Conservation (phyloP, 148 eudicot species). For the Nepenthes mirabilis region DNA sequence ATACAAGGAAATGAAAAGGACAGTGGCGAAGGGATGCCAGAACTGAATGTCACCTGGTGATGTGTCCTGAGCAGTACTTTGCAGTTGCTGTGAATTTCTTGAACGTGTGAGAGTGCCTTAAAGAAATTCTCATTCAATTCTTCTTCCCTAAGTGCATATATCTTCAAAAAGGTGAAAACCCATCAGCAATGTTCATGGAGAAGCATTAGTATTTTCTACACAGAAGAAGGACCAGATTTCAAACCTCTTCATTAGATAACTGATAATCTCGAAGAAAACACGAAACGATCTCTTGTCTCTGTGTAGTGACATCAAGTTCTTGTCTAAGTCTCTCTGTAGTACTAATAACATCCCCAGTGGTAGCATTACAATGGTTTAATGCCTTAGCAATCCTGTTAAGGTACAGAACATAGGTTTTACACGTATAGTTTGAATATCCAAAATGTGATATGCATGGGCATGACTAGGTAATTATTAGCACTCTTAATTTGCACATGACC, state of each 20-base stretch:
- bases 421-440: neutral
- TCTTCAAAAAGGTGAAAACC: constrained; percentile 25
- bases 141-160: constrained; percentile 89
- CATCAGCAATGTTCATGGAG: constrained; percentile 10
- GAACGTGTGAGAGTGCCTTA: constrained; percentile 95
- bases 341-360: constrained; percentile 89
- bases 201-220: neutral
- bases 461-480: too few relatives aligned
- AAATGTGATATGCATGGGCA: neutral
- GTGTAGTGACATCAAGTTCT: constrained; percentile 85
- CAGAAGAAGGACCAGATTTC: constrained; percentile 2
- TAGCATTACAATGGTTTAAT: constrained; percentile 65
- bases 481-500: too few relatives aligned
- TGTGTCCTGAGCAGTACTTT: constrained; percentile 90
- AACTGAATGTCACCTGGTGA: constrained; percentile 59
- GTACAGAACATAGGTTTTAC: constrained; percentile 8
- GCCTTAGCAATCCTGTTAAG: constrained; percentile 74
- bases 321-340: constrained; percentile 93
- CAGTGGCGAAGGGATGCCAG: neutral
- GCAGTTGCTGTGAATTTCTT: constrained; percentile 96
- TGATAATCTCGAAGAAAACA: constrained; percentile 94
- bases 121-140: constrained; percentile 83
- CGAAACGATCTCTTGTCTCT: constrained; percentile 92
- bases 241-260: constrained; percentile 93
- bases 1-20: neutral